A percentile compares a stretch with the other conserved stretches of the same genome.
Evolutionary conservation across 129 eudicot species (phyloP).

Genomic region (Solidago caesia): DNA sequence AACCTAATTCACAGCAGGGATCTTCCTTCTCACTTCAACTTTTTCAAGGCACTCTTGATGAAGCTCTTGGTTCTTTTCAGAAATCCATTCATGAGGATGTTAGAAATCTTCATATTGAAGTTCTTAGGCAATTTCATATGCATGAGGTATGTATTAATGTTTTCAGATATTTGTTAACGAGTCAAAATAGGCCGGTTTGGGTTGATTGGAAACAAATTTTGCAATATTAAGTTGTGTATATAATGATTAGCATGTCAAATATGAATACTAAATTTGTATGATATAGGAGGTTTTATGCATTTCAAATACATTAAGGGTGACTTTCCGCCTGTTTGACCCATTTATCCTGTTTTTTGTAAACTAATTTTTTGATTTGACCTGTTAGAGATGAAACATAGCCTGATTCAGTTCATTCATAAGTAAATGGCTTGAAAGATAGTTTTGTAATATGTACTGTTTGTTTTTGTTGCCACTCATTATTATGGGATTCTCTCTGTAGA

Average conservation of each 20-base stretch:
- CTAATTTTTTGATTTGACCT: not conserved
- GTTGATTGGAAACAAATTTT: no score
- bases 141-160: conserved; percentile 63
- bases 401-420: not conserved
- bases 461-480: conserved; percentile 10
- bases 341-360: not conserved
- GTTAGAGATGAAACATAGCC: not conserved
- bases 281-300: not conserved
- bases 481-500: conserved; percentile 40
- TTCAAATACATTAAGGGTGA: not conserved
- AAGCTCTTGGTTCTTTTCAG: conserved; percentile 87
- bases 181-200: not conserved
- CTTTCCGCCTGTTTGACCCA: not conserved
- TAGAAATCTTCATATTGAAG: conserved; percentile 92
- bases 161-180: not conserved
- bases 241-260: not conserved
- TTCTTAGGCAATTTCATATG: conserved; percentile 86
- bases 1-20: conserved; percentile 71
- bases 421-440: not conserved
- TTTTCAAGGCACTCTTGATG: conserved; percentile 91
- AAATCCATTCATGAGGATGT: conserved; percentile 94
- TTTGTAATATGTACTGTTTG: not conserved
- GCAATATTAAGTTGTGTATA: not conserved
- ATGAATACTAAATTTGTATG: not conserved
- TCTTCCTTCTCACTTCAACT: conserved; percentile 85